Base-by-base conservation (phyloP, 495 filamentous ascomycete species). In the Aspergillus asperescens region DNA sequence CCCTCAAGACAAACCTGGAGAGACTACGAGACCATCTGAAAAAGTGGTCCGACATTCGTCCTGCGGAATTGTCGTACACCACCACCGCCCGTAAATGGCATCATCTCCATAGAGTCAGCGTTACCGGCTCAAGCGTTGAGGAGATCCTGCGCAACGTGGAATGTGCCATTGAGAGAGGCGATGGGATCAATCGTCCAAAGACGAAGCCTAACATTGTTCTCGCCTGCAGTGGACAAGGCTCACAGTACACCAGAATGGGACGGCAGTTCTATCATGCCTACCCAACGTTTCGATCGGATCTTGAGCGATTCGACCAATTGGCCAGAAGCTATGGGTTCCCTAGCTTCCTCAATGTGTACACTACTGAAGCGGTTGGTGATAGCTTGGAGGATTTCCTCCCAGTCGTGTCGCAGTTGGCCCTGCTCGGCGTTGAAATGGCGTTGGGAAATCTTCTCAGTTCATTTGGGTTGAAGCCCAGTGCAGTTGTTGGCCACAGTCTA, bases 401-500 rank as follows among this genome's bases (percentile, higher is more conserved):
- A 0, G 23, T 38, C 2, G 7, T 25, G 3, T 19, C 24, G 3
- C 54, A 56, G n/a, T 1, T 51, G 37, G 41, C 81, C 4, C 67
- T 85, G 24, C 77, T 77, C 7, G 83, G 76, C 50, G 78, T 90
- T 48, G 81, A 95, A 64, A 89, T 93, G 69, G 88, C 89, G 1
- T 72, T 92, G 28, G 81, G 83, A 7, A 76, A 77, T n/a, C 75
- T 89, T 32, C 92, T 87, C 88, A 62, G 52, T 9, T 83, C 84
- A 1, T 85, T 84, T 77, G 89, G 87, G 31, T 70, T 92, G 51
- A 79, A 71, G 27, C 89, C 89, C 4, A 72, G 73, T 52, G 82
- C 78, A 18, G 87, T 92, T 1, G 69, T 93, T 28, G 90, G 90
- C 34, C 89, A 94, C 70, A 93, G 88, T 64, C 59, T 83, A 7